Conservation (phyloP, 169 alveolate species). For the Cryptosporidium ubiquitum region DNA sequence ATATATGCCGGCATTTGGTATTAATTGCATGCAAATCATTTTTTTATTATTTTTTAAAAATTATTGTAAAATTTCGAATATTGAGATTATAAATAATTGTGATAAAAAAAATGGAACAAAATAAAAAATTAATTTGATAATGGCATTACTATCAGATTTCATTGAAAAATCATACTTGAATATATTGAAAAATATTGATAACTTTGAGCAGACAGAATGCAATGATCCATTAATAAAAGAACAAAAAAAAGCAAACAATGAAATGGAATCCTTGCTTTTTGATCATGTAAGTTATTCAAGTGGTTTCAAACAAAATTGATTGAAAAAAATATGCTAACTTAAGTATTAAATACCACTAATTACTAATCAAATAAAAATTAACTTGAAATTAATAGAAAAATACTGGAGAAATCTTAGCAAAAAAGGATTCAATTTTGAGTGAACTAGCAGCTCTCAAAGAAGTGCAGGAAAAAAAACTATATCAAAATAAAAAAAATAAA, state of each 20-base stretch:
- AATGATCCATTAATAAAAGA: slow-evolving; percentile 44
- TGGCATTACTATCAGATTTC: slow-evolving; percentile 35
- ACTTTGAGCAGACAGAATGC: slow-evolving; percentile 24
- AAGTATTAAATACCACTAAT: not conserved
- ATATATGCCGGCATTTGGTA: slow-evolving; percentile 6
- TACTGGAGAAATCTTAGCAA: not conserved
- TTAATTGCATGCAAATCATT: slow-evolving; percentile 18
- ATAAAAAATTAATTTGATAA: not conserved
- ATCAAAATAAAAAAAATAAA: slow-evolving; percentile 25
- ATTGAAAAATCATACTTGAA: slow-evolving; percentile 53
- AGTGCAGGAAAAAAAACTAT: slow-evolving; percentile 21
- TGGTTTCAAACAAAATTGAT: not conserved
- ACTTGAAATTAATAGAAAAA: not conserved
- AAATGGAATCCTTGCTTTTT: slow-evolving; percentile 29
- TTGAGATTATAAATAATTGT: not conserved
- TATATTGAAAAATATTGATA: slow-evolving; percentile 44
- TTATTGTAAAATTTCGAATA: not conserved
- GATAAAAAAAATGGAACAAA: not conserved
- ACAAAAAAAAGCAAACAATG: slow-evolving; percentile 22
- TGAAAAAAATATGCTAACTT: not conserved
- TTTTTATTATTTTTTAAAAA: not conserved
- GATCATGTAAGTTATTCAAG: slow-evolving; percentile 17
- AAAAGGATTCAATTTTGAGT: slow-evolving; percentile 19
- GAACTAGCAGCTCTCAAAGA: slow-evolving; percentile 24
- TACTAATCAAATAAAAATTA: not conserved